Conservation (phyloP, 495 filamentous ascomycete genomes). For the Aspergillus indologenus region DNA sequence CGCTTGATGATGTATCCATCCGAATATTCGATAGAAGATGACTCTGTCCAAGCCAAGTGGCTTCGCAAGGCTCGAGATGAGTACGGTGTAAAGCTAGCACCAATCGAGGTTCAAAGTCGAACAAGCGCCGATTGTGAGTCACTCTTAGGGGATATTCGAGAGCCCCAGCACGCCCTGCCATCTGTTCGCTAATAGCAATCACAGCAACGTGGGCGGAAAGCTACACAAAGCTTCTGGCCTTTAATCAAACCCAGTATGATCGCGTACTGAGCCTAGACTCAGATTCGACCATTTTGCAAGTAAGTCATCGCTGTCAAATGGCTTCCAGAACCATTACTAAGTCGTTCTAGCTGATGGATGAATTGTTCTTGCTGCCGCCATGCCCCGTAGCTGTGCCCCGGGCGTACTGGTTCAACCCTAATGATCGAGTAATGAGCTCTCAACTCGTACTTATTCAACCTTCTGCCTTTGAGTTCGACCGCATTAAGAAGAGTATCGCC, state of each 20-base stretch:
- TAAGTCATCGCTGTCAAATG: background rate
- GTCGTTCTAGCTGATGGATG: slow-evolving; percentile 49
- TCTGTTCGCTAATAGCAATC: slow-evolving; percentile 8
- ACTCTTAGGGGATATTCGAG: no score
- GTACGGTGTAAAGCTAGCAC: slow-evolving; percentile 54
- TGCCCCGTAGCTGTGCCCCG: slow-evolving; percentile 53
- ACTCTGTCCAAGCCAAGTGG: slow-evolving; percentile 39
- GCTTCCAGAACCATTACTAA: background rate
- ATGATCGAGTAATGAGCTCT: slow-evolving; percentile 45
- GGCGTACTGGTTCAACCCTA: slow-evolving; percentile 57
- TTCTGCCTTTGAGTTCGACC: slow-evolving; percentile 42
- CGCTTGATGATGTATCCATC: slow-evolving; percentile 58
- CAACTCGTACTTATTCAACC: slow-evolving; percentile 58
- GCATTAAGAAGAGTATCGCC: slow-evolving; percentile 41
- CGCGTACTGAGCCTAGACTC: slow-evolving; percentile 61
- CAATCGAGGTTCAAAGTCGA: slow-evolving; percentile 45
- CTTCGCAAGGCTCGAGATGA: slow-evolving; percentile 55
- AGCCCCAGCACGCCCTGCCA: no score
- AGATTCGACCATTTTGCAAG: slow-evolving; percentile 53
- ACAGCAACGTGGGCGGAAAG: slow-evolving; percentile 50
- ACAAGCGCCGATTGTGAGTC: no score
- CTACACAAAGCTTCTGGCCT: slow-evolving; percentile 63
- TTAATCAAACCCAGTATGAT: slow-evolving; percentile 60
- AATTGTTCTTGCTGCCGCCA: slow-evolving; percentile 57
- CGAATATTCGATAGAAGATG: slow-evolving; percentile 33